These are phyloP conservation scores for Kazachstania martiniae DNA, from an alignment of 805 yeast species.

Conservation along the genomic window DNA sequence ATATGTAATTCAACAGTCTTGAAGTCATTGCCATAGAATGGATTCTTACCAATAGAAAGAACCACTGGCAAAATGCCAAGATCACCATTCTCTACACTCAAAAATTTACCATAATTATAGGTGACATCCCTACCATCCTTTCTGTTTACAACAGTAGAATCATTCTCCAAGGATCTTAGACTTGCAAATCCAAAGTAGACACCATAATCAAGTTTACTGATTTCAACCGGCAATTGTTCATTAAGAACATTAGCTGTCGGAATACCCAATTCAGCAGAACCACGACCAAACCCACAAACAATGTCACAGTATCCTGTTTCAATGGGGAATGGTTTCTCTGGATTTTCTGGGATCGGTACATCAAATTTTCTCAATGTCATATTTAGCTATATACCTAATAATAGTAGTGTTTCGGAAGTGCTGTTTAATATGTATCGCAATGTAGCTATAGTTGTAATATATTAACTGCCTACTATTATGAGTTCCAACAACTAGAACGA, in stretches of 20 bases:
- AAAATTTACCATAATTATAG: slow-evolving; percentile 49
- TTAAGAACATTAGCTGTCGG: slow-evolving; percentile 91
- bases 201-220: slow-evolving; percentile 50
- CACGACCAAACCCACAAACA: slow-evolving; percentile 87
- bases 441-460: too few species aligned
- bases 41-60: slow-evolving; percentile 93
- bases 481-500: too few species aligned
- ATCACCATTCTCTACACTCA: slow-evolving; percentile 29
- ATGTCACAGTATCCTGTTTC: slow-evolving; percentile 36
- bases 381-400: too few species aligned
- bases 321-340: slow-evolving; percentile 39
- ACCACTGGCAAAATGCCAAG: slow-evolving; percentile 68
- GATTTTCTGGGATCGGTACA: slow-evolving; percentile 31
- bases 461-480: too few species aligned
- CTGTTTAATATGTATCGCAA: too few species aligned
- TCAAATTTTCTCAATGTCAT: slow-evolving; percentile 16
- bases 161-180: slow-evolving; percentile 17
- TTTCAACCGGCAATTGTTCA: slow-evolving; percentile 32
- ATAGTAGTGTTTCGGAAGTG: too few species aligned
- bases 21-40: slow-evolving; percentile 68
- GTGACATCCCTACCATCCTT: slow-evolving; percentile 35
- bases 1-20: slow-evolving; percentile 86
- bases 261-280: slow-evolving; percentile 84
- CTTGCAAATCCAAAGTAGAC: slow-evolving; percentile 80
- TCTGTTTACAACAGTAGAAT: slow-evolving; percentile 18